Conservation (phyloP, 2,329 filamentous ascomycete species). For the Didymella lethalis region DNA sequence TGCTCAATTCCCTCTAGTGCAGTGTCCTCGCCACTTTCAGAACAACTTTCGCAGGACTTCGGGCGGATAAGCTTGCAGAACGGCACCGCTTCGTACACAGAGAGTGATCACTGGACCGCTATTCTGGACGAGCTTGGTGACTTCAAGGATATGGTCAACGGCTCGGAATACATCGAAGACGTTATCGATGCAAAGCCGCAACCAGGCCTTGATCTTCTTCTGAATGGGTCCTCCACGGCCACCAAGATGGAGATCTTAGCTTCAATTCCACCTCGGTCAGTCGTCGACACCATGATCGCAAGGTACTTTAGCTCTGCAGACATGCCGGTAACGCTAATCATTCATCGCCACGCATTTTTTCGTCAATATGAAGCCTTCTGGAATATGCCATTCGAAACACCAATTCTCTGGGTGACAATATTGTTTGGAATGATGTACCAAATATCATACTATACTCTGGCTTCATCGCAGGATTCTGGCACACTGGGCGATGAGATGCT, state of each 20-base stretch:
- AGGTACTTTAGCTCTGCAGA: constrained; percentile 35
- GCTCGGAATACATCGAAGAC: constrained; percentile 17
- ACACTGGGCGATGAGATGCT: not conserved
- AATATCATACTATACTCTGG: not conserved
- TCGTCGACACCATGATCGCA: constrained; percentile 23
- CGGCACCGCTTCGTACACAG: constrained; percentile 14
- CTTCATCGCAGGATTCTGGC: not conserved
- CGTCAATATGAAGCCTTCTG: constrained; percentile 18
- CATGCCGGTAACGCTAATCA: constrained; percentile 13
- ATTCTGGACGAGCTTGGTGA: constrained; percentile 30
- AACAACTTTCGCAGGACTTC: not conserved
- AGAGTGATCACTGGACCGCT: constrained; percentile 29
- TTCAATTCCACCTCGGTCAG: constrained; percentile 21
- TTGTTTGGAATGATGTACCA: not conserved
- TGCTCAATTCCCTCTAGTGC: not conserved
- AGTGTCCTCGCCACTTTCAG: not conserved
- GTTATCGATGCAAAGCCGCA: not conserved
- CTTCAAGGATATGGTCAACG: constrained; percentile 39
- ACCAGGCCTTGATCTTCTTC: not conserved
- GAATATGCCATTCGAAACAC: not conserved
- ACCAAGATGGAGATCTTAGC: constrained; percentile 23
- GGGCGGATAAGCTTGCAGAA: constrained; percentile 6
- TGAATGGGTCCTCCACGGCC: not conserved
- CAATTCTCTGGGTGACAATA: not conserved
- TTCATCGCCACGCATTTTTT: constrained; percentile 9